Evolutionary conservation across 2,329 filamentous ascomycete species (phyloP), one percentile per base, ranked within the genome.

Genomic region (Botrytis pseudocinerea): DNA sequence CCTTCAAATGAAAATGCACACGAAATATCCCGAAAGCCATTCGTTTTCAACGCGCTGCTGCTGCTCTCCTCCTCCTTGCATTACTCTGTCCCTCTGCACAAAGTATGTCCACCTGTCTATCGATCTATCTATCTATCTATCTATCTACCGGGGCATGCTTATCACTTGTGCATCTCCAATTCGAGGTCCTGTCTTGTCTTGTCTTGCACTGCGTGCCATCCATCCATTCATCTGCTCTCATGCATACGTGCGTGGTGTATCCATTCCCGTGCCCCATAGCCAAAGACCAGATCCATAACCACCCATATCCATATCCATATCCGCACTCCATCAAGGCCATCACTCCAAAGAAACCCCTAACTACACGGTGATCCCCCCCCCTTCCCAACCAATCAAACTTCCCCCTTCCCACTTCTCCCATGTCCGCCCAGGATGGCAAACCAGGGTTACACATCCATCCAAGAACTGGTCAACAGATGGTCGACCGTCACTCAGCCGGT

Each of bases 1-100:
- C 48, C 48, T 54, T 54, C 48, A 57, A 12, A 63, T 42, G 68
- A 61, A 40, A 40, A 54, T 57, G n/a, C 51, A 54, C 51, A 57
- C 51, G 51, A 57, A 57, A 32, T 28, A 28, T 18, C 51, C 51
- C 51, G 51, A 57, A 57, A 66, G 46, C 22, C 63, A 48, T 48
- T 59, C 48, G 35, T 40, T 40, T 40, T 16, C 63, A 25, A 51
- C 38, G 61, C 61, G 61, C 60, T 28, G 25, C 14, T 38, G 2
- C 16, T 38, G 38, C 38, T 8, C 38, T 20, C 3, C 20, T 35
- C 38, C 38, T 40, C n/a, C n/a, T 44, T 46, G 18, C 40, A n/a
- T 63, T 6, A 40, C 61, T 42, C 18, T 10, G 28, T 64, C 28
- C 62, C 28, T 14, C 42, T 64, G 32, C 62, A 64, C n/a, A 20